A percentile compares a stretch with the other conserved stretches of the same genome.
Evolutionary conservation across 768 basidiomycete genomes (phyloP).

Genomic region (Leccinellum rugosiceps): DNA sequence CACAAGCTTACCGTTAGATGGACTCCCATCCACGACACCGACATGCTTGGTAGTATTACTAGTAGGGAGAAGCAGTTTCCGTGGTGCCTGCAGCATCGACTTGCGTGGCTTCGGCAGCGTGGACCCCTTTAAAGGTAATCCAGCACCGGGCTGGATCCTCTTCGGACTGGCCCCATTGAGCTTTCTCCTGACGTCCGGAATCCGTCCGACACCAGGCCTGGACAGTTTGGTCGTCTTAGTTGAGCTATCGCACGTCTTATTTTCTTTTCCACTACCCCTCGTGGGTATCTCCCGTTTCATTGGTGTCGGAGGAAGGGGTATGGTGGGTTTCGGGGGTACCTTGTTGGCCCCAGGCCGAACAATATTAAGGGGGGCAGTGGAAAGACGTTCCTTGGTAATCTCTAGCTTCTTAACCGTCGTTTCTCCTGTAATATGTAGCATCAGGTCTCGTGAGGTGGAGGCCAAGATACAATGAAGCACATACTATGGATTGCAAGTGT

Average conservation of each 20-base stretch:
- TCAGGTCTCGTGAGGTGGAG: neutral
- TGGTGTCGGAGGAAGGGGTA: neutral
- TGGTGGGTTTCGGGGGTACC: slow-evolving; percentile 2
- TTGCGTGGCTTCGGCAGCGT: slow-evolving; percentile 3
- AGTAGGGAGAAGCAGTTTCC: neutral
- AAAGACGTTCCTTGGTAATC: neutral
- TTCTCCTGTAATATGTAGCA: neutral
- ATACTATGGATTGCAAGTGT: slow-evolving; percentile 1
- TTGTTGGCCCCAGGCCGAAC: slow-evolving; percentile 8
- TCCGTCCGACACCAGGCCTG: slow-evolving; percentile 4
- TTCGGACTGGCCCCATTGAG: slow-evolving; percentile 1
- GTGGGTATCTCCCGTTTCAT: slow-evolving; percentile 1
- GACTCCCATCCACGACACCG: neutral
- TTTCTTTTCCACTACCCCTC: slow-evolving; percentile 17
- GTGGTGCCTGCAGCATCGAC: slow-evolving; percentile 13
- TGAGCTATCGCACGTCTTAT: slow-evolving; percentile 1
- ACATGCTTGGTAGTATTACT: neutral
- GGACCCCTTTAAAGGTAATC: slow-evolving; percentile 3
- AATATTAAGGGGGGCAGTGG: neutral
- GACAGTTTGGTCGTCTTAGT: slow-evolving; percentile 1
- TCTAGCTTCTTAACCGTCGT: neutral
- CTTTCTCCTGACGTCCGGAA: neutral
- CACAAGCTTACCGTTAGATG: slow-evolving; percentile 1
- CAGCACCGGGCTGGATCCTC: slow-evolving; percentile 6
- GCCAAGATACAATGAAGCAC: neutral